These are phyloP conservation scores for Coniferiporia weirii DNA, from an alignment of 1,284 basidiomycete genomes.

Conservation along the genomic window DNA sequence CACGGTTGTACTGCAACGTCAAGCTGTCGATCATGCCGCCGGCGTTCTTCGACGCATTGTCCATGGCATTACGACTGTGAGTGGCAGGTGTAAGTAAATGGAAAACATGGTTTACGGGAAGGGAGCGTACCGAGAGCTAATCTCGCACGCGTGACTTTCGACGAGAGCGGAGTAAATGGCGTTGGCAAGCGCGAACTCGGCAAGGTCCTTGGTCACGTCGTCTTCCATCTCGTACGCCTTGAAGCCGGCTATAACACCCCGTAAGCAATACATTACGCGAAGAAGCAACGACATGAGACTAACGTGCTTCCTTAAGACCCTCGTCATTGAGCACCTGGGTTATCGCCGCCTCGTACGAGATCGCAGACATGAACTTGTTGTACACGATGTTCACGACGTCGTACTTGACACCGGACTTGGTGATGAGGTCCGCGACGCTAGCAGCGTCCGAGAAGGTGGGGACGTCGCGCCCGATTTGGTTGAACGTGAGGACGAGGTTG, in stretches of 20 bases:
- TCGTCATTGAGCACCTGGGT: slow-evolving; percentile 81
- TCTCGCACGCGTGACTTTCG: slow-evolving; percentile 95
- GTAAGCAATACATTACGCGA: slow-evolving; percentile 7
- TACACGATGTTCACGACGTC: slow-evolving; percentile 89
- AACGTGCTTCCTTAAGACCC: slow-evolving; percentile 73
- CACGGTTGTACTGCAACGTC: slow-evolving; percentile 97
- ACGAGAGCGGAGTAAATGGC: slow-evolving; percentile 93
- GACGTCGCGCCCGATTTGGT: slow-evolving; percentile 95
- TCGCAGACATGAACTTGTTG: slow-evolving; percentile 93
- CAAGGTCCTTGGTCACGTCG: slow-evolving; percentile 89
- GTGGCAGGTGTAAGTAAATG: slow-evolving; percentile 16
- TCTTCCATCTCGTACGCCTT: slow-evolving; percentile 95
- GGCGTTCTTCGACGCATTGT: slow-evolving; percentile 99
- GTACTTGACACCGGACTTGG: slow-evolving; percentile 81
- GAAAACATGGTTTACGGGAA: not conserved
- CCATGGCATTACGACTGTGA: slow-evolving; percentile 93
- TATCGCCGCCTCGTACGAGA: slow-evolving; percentile 83
- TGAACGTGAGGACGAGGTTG: slow-evolving; percentile 86
- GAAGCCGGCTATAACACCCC: slow-evolving; percentile 61
- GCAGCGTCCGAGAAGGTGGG: slow-evolving; percentile 97
- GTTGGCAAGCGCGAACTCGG: slow-evolving; percentile 96
- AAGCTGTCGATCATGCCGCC: slow-evolving; percentile 83
- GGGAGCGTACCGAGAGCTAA: slow-evolving; percentile 66
- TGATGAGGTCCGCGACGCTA: slow-evolving; percentile 89
- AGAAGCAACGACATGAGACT: slow-evolving; percentile 27